Percentiles rank a stretch among this genome's conserved stretches.
Evolutionary conservation across 805 yeast species (phyloP).

Genomic region (Ogataea corticis): DNA sequence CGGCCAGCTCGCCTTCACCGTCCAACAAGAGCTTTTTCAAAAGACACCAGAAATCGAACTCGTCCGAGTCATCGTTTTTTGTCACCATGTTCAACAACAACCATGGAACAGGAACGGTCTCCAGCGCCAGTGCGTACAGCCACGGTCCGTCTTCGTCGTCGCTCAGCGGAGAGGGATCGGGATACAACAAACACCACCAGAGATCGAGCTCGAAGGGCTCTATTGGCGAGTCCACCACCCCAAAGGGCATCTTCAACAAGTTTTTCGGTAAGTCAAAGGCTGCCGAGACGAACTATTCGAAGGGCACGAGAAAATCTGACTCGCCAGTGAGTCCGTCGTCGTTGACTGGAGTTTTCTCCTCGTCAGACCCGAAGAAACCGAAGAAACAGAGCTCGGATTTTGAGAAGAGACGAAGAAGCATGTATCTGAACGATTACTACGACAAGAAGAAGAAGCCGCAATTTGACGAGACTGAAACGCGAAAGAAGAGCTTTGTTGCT

Average conservation of each 20-base stretch:
- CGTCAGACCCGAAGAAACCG: constrained; percentile 10
- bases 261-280: constrained; percentile 30
- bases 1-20: constrained; percentile 37
- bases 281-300: constrained; percentile 13
- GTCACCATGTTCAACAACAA: constrained; percentile 38
- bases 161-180: constrained; percentile 10
- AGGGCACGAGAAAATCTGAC: constrained; percentile 15
- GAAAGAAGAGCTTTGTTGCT: constrained; percentile 7
- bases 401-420: constrained; percentile 22
- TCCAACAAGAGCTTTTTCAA: constrained; percentile 53
- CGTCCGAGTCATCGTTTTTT: constrained; percentile 53
- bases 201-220: constrained; percentile 32
- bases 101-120: not conserved
- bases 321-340: constrained; percentile 33
- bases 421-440: constrained; percentile 17
- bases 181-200: constrained; percentile 21
- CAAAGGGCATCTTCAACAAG: constrained; percentile 33
- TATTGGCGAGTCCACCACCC: constrained; percentile 27
- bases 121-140: not conserved
- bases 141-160: constrained; percentile 7
- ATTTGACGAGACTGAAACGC: constrained; percentile 2
- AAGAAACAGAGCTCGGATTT: constrained; percentile 15
- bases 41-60: constrained; percentile 62
- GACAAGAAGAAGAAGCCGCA: constrained; percentile 11
- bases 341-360: constrained; percentile 11